Percentiles rank a stretch among this genome's conserved stretches.
These are phyloP conservation scores for Platismatia glauca DNA, from an alignment of 495 filamentous ascomycete species.

Conservation along the genomic window DNA sequence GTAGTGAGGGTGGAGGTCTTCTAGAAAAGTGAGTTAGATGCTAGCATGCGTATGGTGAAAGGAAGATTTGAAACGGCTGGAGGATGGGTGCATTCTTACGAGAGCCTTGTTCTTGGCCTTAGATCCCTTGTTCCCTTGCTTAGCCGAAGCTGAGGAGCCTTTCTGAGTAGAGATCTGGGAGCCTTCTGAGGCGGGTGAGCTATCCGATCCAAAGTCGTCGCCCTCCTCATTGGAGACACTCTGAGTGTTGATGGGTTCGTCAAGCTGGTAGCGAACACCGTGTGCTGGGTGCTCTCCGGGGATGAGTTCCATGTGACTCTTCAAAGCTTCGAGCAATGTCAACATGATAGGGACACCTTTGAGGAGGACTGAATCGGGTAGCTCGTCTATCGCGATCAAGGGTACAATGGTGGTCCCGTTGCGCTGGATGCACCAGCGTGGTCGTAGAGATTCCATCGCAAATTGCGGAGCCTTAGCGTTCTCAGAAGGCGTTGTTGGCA, in stretches of 20 bases:
- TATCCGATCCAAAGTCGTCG: neutral
- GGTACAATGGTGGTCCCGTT: constrained; percentile 51
- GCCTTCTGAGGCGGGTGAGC: neutral
- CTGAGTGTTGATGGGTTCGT: neutral
- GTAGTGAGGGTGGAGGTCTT: neutral
- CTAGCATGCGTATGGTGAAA: neutral
- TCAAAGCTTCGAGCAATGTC: constrained; percentile 30
- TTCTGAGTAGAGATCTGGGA: neutral
- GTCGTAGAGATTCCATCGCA: constrained; percentile 29
- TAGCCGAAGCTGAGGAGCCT: neutral
- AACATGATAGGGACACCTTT: constrained; percentile 31
- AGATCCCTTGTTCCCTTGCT: neutral
- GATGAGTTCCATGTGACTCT: constrained; percentile 36
- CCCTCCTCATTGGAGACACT: neutral
- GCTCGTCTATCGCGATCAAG: constrained; percentile 56
- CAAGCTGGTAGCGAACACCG: neutral
- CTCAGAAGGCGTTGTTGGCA: neutral
- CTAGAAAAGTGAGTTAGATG: neutral
- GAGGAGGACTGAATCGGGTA: constrained; percentile 38
- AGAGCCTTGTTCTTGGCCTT: neutral
- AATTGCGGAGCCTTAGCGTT: neutral
- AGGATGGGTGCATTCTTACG: neutral
- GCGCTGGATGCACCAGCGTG: constrained; percentile 48
- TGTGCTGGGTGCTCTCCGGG: constrained; percentile 26
- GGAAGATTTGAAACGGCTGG: neutral